Percentiles rank a stretch among this genome's conserved stretches.
These are phyloP conservation scores for Umbelopsis sp. DNA, from an alignment of 371 early-diverging fungal species.

Conservation along the genomic window DNA sequence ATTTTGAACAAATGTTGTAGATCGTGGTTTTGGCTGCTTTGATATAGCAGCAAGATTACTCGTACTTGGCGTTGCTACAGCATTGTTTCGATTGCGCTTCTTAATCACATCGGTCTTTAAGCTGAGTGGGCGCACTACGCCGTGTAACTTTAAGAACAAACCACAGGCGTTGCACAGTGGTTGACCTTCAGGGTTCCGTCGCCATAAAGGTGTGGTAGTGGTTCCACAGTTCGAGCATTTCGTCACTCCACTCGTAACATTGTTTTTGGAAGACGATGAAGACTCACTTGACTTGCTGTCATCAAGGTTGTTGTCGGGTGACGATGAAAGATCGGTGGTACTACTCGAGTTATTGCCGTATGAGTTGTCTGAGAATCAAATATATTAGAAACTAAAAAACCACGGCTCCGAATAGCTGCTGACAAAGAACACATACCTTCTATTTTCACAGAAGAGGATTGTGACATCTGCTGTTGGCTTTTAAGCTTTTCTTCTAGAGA, in stretches of 20 bases:
- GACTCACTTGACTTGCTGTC: conserved; percentile 25
- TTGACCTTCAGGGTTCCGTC: conserved; percentile 73
- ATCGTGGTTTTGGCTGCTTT: conserved; percentile 12
- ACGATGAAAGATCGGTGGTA: conserved; percentile 1
- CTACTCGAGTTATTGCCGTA: conserved; percentile 6
- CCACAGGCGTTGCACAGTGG: conserved; percentile 62
- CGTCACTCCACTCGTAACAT: conserved; percentile 28
- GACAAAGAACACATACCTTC: conserved; percentile 1
- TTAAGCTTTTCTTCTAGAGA: conserved; percentile 10
- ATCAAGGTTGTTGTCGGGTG: conserved; percentile 22
- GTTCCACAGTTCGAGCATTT: conserved; percentile 88
- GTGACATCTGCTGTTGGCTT: not conserved
- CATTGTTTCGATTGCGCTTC: conserved; percentile 66
- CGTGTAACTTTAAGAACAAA: conserved; percentile 77
- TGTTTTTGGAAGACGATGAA: conserved; percentile 24
- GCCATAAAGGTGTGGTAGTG: conserved; percentile 91
- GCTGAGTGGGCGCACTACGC: conserved; percentile 72
- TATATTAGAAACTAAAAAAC: not conserved
- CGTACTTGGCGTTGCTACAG: not conserved
- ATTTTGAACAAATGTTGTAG: conserved; percentile 13
- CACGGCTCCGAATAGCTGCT: not conserved
- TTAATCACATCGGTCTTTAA: conserved; percentile 80
- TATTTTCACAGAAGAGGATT: not conserved
- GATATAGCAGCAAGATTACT: not conserved
- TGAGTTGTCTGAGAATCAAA: not conserved